A percentile compares a stretch with the other conserved stretches of the same genome.
Evolutionary conservation across 495 filamentous ascomycete genomes (phyloP).

Genomic region (Aspergillus cristatus): DNA sequence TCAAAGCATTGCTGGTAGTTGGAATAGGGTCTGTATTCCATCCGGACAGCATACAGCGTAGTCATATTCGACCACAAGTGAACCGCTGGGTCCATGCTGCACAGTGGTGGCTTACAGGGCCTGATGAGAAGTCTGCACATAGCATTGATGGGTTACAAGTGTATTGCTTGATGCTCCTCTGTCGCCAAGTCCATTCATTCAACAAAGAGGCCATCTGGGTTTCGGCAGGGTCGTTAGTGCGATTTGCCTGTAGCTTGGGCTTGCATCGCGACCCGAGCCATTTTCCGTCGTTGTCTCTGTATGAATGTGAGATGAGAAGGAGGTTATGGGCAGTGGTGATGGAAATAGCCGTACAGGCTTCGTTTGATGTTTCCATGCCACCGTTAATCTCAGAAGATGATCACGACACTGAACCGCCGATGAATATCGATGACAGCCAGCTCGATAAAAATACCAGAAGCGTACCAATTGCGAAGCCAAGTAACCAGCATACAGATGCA

Average conservation of each 20-base stretch:
- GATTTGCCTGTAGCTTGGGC: slow-evolving; percentile 41
- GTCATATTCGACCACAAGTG: slow-evolving; percentile 20
- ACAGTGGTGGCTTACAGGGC: slow-evolving; percentile 44
- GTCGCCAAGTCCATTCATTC: slow-evolving; percentile 38
- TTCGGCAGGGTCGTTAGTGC: slow-evolving; percentile 37
- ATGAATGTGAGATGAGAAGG: slow-evolving; percentile 43
- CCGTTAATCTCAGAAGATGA: slow-evolving; percentile 45
- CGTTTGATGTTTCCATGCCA: slow-evolving; percentile 38
- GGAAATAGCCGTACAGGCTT: slow-evolving; percentile 42
- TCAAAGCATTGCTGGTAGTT: slow-evolving; percentile 34
- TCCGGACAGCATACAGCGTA: slow-evolving; percentile 13
- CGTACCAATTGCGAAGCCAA: slow-evolving; percentile 16
- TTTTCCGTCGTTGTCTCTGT: slow-evolving; percentile 32
- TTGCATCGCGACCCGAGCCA: slow-evolving; percentile 45
- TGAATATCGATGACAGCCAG: slow-evolving; percentile 44
- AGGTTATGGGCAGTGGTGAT: slow-evolving; percentile 51
- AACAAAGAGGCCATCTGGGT: slow-evolving; percentile 36
- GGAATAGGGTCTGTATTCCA: slow-evolving; percentile 35
- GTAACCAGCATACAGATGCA: slow-evolving; percentile 27
- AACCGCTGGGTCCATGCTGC: slow-evolving; percentile 42
- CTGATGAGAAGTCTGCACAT: slow-evolving; percentile 35
- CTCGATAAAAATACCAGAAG: slow-evolving; percentile 21
- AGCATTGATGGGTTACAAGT: slow-evolving; percentile 38
- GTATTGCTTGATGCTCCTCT: slow-evolving; percentile 39
- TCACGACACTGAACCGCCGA: slow-evolving; percentile 40